Conservation (phyloP, 176 grass and related monocot genomes). For the Triticum timopheevii region DNA sequence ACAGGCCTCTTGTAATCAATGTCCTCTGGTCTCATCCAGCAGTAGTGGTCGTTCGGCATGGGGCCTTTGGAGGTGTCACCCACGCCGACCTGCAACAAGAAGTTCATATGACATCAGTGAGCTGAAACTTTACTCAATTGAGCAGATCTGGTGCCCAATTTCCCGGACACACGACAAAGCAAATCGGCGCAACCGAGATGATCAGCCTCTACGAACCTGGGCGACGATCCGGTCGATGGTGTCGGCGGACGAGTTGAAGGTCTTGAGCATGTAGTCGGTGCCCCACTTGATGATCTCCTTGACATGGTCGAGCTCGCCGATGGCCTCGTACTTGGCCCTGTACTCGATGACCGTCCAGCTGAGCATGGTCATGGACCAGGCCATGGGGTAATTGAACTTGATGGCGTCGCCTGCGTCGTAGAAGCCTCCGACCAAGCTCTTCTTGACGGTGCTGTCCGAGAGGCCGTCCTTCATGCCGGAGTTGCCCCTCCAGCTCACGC, state of each 20-base stretch:
- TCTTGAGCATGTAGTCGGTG: conserved; percentile 87
- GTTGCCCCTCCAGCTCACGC: conserved; percentile 86
- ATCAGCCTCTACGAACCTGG: conserved; percentile 45
- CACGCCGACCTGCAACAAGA: conserved; percentile 61
- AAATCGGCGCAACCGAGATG: neutral
- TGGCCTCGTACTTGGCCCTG: conserved; percentile 74
- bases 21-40: conserved; percentile 85
- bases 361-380: conserved; percentile 96
- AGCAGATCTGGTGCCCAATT: conserved; percentile 19
- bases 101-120: conserved; percentile 19
- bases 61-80: conserved; percentile 85
- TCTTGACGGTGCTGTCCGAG: conserved; percentile 55
- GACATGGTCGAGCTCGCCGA: conserved; percentile 76
- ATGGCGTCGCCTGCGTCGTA: conserved; percentile 91
- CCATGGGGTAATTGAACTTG: conserved; percentile 98
- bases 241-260: conserved; percentile 86
- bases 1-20: conserved; percentile 77
- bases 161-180: neutral
- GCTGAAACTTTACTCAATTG: neutral
- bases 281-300: conserved; percentile 88
- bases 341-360: conserved; percentile 97
- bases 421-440: conserved; percentile 79
- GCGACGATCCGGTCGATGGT: conserved; percentile 71
- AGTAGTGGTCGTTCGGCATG: conserved; percentile 79
- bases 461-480: conserved; percentile 88